Percentiles rank a stretch among this genome's conserved stretches.
Conservation (phyloP, 2,329 filamentous ascomycete species). For the Neonectria magnoliae region DNA sequence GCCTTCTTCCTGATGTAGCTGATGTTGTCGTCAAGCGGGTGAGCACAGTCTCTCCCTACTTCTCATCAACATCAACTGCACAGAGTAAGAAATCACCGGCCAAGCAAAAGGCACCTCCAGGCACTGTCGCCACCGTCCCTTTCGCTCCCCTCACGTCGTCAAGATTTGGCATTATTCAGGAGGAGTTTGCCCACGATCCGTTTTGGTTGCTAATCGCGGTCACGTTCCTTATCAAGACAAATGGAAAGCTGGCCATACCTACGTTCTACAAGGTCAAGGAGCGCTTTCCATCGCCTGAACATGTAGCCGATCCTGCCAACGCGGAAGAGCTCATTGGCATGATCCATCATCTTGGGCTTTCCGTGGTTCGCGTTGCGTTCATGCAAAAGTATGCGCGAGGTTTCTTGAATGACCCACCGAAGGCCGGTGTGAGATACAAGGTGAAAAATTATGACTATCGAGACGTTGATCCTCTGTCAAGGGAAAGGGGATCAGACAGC, state of each 20-base stretch:
- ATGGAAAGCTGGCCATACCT: constrained; percentile 78
- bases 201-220: constrained; percentile 85
- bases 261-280: constrained; percentile 75
- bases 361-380: constrained; percentile 71
- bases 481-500: constrained; percentile 7
- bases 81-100: constrained; percentile 24
- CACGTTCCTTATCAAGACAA: constrained; percentile 85
- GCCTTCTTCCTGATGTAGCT: constrained; percentile 11
- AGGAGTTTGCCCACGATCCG: constrained; percentile 77
- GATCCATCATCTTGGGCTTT: constrained; percentile 77
- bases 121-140: constrained; percentile 64
- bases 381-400: constrained; percentile 76
- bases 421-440: constrained; percentile 62
- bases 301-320: constrained; percentile 65
- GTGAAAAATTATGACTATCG: constrained; percentile 60
- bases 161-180: constrained; percentile 84
- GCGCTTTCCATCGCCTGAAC: constrained; percentile 72
- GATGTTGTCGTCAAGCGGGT: constrained; percentile 16
- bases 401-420: constrained; percentile 74
- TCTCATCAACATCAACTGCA: constrained; percentile 32
- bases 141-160: constrained; percentile 74
- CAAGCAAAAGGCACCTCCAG: constrained; percentile 51
- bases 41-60: constrained; percentile 47
- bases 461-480: constrained; percentile 40
- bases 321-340: constrained; percentile 64